Evolutionary conservation across 1,284 basidiomycete species (phyloP).

Genomic region (Caloboletus inedulis): DNA sequence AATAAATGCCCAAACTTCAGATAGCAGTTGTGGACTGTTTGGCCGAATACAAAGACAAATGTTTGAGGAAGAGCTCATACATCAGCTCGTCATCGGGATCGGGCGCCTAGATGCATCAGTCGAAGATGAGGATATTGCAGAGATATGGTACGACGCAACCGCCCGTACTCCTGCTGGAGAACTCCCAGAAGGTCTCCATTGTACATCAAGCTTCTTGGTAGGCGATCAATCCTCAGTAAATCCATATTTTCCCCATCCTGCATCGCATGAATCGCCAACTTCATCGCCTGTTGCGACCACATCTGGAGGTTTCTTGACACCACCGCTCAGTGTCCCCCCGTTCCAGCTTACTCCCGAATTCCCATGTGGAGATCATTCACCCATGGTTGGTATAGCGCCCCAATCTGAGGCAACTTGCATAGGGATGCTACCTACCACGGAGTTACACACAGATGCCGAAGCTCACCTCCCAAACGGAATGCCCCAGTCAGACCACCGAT

Average conservation of each 20-base stretch:
- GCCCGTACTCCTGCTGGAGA: constrained; percentile 34
- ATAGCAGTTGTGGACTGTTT: constrained; percentile 47
- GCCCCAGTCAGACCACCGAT: constrained; percentile 15
- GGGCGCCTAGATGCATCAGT: constrained; percentile 64
- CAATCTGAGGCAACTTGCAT: constrained; percentile 20
- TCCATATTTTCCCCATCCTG: constrained; percentile 34
- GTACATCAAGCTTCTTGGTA: constrained; percentile 10
- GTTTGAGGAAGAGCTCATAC: constrained; percentile 77
- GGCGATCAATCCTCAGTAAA: constrained; percentile 23
- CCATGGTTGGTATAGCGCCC: constrained; percentile 10
- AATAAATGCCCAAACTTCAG: constrained; percentile 26
- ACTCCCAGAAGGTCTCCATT: constrained; percentile 21
- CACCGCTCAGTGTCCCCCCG: constrained; percentile 15
- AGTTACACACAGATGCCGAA: constrained; percentile 11
- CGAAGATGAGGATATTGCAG: constrained; percentile 32
- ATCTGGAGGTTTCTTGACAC: constrained; percentile 14
- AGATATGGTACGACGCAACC: constrained; percentile 32
- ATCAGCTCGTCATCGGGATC: constrained; percentile 86
- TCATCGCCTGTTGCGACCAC: constrained; percentile 14
- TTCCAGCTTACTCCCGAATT: constrained; percentile 23
- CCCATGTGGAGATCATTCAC: constrained; percentile 14
- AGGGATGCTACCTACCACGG: constrained; percentile 7
- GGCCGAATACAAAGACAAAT: constrained; percentile 52
- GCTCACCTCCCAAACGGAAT: constrained; percentile 14
- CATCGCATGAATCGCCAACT: constrained; percentile 21